phyloP scores from a whole-genome alignment of 2,329 filamentous ascomycete species.

The Pseudocercospora fijiensis region DNA sequence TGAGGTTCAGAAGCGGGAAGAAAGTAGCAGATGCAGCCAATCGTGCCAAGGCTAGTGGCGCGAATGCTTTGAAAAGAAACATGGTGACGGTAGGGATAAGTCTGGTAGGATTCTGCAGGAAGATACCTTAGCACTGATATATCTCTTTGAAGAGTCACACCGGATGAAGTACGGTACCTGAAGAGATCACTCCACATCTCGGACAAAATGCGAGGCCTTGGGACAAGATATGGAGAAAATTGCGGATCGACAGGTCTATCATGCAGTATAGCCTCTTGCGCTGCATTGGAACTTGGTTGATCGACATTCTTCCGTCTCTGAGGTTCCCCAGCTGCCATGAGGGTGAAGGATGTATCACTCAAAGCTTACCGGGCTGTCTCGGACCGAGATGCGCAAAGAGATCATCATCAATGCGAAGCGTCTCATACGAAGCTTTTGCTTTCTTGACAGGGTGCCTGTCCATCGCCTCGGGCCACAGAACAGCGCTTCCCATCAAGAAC shows the following conservation, averaged over 20 bases:
- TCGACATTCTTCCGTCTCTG: conserved; percentile 1
- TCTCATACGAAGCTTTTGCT: background rate
- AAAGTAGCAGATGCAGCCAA: conserved; percentile 25
- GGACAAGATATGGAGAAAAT: background rate
- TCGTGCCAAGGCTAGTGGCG: conserved; percentile 9
- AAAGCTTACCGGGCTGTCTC: conserved; percentile 1
- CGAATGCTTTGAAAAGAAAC: background rate
- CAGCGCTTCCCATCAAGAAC: conserved; percentile 33
- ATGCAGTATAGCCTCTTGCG: background rate
- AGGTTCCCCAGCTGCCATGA: background rate
- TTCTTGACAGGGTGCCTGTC: conserved; percentile 18
- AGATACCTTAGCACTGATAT: background rate
- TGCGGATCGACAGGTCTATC: background rate
- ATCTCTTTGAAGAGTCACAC: background rate
- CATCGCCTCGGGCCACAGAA: conserved; percentile 35
- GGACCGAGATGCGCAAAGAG: background rate
- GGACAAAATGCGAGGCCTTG: conserved; percentile 8
- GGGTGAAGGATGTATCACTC: background rate
- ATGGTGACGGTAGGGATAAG: background rate
- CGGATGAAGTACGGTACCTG: background rate
- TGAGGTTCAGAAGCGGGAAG: conserved; percentile 32
- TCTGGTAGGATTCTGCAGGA: background rate
- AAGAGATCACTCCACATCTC: conserved; percentile 8
- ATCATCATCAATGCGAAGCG: no score
- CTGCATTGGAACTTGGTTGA: background rate